Evolutionary conservation across 148 eudicot genomes (phyloP).

Genomic region (Hydrangea macrophylla): DNA sequence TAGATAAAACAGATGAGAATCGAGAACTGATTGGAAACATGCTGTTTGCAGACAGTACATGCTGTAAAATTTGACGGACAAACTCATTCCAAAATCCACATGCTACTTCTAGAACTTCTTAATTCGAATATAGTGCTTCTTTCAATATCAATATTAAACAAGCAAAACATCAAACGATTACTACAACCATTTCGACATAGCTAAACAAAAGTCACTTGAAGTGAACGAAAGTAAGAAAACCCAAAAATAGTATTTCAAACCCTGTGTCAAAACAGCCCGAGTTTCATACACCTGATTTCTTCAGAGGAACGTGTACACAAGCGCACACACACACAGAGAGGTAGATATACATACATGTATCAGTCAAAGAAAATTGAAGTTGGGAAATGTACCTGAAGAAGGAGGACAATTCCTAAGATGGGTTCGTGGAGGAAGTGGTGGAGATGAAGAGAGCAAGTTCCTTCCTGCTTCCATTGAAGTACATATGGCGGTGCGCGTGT

Average conservation of each 20-base stretch:
- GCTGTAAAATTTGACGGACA: too few species aligned
- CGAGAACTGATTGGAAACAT: too few species aligned
- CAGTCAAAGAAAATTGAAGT: background rate
- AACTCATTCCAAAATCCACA: background rate
- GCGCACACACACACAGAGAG: background rate
- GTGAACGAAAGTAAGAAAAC: background rate
- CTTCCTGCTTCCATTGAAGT: constrained; percentile 58
- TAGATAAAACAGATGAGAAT: background rate
- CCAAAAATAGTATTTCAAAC: background rate
- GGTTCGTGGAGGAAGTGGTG: constrained; percentile 42
- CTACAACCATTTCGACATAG: background rate
- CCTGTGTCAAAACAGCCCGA: background rate
- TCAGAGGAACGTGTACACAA: background rate
- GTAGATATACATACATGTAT: background rate
- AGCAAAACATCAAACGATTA: constrained; percentile 3
- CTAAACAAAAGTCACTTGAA: background rate
- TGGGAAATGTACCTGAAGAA: constrained; percentile 8
- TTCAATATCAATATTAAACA: background rate
- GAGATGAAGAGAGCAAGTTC: constrained; percentile 60
- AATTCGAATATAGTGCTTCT: background rate
- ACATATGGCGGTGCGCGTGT: too few species aligned
- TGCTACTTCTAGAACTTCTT: background rate
- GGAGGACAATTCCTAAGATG: constrained; percentile 29
- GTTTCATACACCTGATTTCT: background rate
- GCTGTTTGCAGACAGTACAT: too few species aligned